A percentile compares a stretch with the other conserved stretches of the same genome.
Conservation (phyloP, 2,329 filamentous ascomycete genomes). For the Scortechinia acanthostroma region DNA sequence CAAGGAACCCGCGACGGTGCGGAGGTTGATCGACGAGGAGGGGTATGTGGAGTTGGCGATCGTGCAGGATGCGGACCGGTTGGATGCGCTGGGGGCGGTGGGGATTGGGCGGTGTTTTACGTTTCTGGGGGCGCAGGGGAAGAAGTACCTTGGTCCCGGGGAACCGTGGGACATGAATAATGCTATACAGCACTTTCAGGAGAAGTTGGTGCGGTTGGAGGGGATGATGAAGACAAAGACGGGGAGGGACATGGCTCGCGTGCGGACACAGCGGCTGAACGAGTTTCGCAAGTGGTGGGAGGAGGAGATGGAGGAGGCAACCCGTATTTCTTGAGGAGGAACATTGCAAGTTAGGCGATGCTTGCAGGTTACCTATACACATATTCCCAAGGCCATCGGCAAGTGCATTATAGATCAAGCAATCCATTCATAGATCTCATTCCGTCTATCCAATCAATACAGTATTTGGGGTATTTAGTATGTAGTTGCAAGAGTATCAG, state of each 20-base stretch:
- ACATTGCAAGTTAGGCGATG: background rate
- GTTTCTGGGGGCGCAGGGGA: conserved; percentile 66
- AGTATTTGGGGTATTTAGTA: too few relatives aligned
- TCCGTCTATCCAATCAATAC: too few relatives aligned
- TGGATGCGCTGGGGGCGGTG: conserved; percentile 85
- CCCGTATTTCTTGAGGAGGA: background rate
- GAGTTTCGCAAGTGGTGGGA: conserved; percentile 50
- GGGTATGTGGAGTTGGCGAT: conserved; percentile 74
- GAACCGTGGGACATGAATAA: conserved; percentile 51
- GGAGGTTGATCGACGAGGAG: conserved; percentile 42
- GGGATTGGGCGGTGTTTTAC: conserved; percentile 75
- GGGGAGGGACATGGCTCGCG: conserved; percentile 41
- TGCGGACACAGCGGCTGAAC: conserved; percentile 41
- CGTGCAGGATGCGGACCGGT: conserved; percentile 84
- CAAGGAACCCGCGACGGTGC: conserved; percentile 51
- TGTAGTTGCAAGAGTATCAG: too few relatives aligned
- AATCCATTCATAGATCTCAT: too few relatives aligned
- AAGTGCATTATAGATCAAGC: too few relatives aligned
- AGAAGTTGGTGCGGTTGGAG: conserved; percentile 64
- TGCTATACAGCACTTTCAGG: conserved; percentile 68
- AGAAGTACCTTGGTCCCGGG: conserved; percentile 12
- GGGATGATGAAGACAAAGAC: conserved; percentile 57
- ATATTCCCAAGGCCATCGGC: too few relatives aligned
- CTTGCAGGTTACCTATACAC: too few relatives aligned
- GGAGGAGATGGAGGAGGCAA: conserved; percentile 32